phyloP scores from a whole-genome alignment of 2,329 filamentous ascomycete species.

The Calcarisporium arbuscula region DNA sequence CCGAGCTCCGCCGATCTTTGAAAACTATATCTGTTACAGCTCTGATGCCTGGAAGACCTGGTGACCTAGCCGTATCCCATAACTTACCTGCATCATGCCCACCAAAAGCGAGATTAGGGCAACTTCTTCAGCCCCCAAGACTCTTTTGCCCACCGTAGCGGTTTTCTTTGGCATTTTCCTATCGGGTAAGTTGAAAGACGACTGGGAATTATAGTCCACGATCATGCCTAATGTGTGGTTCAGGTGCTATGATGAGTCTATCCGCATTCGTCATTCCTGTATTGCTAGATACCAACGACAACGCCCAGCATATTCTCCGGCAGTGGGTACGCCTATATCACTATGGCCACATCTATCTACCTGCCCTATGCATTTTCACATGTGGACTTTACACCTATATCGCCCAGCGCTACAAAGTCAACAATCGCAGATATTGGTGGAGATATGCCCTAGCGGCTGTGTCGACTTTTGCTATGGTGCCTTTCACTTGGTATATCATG shows the following conservation, averaged over 20 bases:
- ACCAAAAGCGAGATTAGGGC: too few relatives aligned
- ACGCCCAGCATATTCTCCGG: background rate
- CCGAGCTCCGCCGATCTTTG: too few relatives aligned
- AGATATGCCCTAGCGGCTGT: background rate
- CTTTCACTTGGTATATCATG: constrained; percentile 6
- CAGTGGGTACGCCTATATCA: constrained; percentile 10
- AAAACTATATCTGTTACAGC: too few relatives aligned
- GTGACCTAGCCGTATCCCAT: too few relatives aligned
- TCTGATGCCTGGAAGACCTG: too few relatives aligned
- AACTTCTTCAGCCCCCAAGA: background rate
- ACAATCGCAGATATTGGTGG: background rate
- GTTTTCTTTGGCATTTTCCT: constrained; percentile 5
- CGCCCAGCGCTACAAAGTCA: background rate
- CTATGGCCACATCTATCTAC: constrained; percentile 7
- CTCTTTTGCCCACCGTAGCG: too few relatives aligned
- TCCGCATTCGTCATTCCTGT: constrained; percentile 6
- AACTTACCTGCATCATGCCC: too few relatives aligned
- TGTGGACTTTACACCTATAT: background rate
- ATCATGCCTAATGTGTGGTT: background rate
- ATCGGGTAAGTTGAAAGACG: constrained; percentile 3
- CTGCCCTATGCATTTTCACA: constrained; percentile 1
- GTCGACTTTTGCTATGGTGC: constrained; percentile 4
- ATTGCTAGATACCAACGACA: constrained; percentile 5
- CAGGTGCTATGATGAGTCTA: constrained; percentile 9
- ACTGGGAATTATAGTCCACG: background rate